A percentile compares a stretch with the other conserved stretches of the same genome.
These are phyloP conservation scores for Phytophthora aleatoria DNA, from an alignment of 352 stramenopile species.

Conservation along the genomic window DNA sequence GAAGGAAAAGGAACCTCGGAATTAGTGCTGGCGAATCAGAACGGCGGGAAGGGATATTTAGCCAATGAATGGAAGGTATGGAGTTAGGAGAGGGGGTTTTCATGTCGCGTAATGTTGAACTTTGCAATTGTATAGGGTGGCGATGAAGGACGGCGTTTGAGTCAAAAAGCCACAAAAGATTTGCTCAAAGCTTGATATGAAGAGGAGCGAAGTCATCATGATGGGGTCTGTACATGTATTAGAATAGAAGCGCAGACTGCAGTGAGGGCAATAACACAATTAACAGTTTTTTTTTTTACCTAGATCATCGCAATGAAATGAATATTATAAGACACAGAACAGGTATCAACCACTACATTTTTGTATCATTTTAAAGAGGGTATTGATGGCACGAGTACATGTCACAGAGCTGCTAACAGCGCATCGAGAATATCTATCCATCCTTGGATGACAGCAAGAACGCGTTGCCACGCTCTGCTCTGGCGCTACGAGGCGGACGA, in stretches of 20 bases:
- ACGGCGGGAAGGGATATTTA: not conserved
- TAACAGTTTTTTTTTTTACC: too few species aligned
- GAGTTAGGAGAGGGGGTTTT: not conserved
- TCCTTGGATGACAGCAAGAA: too few species aligned
- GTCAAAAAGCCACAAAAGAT: not conserved
- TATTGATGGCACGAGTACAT: not conserved
- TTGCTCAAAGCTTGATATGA: not conserved
- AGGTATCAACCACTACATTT: not conserved
- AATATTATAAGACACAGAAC: too few species aligned
- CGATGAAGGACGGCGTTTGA: not conserved
- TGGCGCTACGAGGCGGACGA: not conserved
- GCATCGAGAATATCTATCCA: not conserved
- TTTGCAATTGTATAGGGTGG: not conserved
- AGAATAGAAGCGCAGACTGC: too few species aligned
- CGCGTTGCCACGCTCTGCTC: too few species aligned
- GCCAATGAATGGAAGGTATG: not conserved
- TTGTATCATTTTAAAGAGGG: not conserved
- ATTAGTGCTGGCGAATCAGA: conserved; percentile 7
- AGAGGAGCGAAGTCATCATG: not conserved
- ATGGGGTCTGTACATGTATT: not conserved
- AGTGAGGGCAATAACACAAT: too few species aligned
- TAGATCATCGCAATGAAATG: too few species aligned
- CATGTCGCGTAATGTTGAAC: conserved; percentile 20
- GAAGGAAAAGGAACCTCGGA: conserved; percentile 2
- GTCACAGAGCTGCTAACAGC: not conserved